These are phyloP conservation scores for Bipolaris oryzae DNA, from an alignment of 2,329 filamentous ascomycete genomes.

Conservation along the genomic window DNA sequence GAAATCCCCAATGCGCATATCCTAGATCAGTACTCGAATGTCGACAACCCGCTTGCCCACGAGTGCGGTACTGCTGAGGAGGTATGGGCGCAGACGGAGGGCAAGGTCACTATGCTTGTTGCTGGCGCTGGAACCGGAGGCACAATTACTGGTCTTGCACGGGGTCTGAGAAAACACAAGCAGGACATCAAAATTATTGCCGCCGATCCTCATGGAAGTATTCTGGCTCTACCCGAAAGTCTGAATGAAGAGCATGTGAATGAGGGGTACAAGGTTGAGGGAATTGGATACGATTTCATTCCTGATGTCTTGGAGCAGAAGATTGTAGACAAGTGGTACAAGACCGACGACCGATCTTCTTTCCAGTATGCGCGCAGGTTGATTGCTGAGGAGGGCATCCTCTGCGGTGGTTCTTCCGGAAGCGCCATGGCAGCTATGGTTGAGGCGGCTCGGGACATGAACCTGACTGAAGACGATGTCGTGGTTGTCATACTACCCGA, in stretches of 20 bases:
- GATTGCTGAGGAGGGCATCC: constrained; percentile 90
- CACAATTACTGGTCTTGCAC: constrained; percentile 88
- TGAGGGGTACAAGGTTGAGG: constrained; percentile 94
- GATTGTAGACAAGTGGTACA: constrained; percentile 92
- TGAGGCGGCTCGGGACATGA: constrained; percentile 75
- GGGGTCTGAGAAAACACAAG: constrained; percentile 87
- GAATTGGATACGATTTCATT: constrained; percentile 98
- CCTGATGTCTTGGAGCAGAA: constrained; percentile 87
- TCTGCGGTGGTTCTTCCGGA: constrained; percentile 92
- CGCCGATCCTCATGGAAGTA: constrained; percentile 90
- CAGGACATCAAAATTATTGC: constrained; percentile 84
- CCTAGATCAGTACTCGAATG: constrained; percentile 92
- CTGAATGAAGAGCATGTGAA: constrained; percentile 83
- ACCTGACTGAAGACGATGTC: constrained; percentile 81
- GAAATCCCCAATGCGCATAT: constrained; percentile 98
- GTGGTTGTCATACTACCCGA: constrained; percentile 92
- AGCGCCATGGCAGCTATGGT: constrained; percentile 86
- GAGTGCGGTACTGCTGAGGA: constrained; percentile 94
- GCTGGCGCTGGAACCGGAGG: constrained; percentile 95
- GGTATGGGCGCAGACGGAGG: constrained; percentile 89
- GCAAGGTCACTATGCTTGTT: constrained; percentile 80
- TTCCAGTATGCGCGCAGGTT: constrained; percentile 88
- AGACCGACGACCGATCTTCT: constrained; percentile 91
- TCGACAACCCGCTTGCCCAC: constrained; percentile 90
- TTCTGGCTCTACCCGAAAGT: constrained; percentile 78